phyloP scores from a whole-genome alignment of 129 eudicot species.

The Calendula officinalis region DNA sequence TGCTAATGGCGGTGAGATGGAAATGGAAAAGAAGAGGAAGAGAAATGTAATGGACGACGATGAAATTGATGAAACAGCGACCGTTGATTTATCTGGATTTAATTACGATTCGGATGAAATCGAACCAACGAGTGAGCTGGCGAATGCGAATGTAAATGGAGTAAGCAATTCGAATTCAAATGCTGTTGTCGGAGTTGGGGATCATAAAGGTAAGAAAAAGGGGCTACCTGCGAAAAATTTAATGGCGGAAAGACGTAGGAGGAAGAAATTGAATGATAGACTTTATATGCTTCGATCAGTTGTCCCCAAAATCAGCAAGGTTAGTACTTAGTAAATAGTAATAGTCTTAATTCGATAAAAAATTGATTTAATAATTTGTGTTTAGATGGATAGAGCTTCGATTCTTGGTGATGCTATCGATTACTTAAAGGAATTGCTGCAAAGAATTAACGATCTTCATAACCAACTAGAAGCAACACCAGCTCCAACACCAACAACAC shows the following conservation, averaged over 20 bases:
- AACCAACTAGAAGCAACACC: constrained; percentile 50
- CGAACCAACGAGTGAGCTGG: constrained; percentile 25
- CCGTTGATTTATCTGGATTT: constrained; percentile 44
- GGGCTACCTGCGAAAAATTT: constrained; percentile 73
- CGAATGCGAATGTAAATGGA: constrained; percentile 19
- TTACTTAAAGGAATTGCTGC: constrained; percentile 61
- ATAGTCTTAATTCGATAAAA: neutral
- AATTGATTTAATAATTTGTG: neutral
- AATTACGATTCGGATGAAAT: constrained; percentile 69
- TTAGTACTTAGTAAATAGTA: neutral
- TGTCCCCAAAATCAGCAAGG: constrained; percentile 79
- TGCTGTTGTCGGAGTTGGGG: constrained; percentile 24
- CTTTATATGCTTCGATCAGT: constrained; percentile 79
- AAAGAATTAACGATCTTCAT: constrained; percentile 55
- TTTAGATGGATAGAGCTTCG: constrained; percentile 78
- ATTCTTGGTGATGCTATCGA: constrained; percentile 77
- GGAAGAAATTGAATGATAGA: constrained; percentile 78
- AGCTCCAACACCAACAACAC: constrained; percentile 23
- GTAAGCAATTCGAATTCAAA: constrained; percentile 28
- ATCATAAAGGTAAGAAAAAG: constrained; percentile 66
- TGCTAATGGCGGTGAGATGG: constrained; percentile 22
- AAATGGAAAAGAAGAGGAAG: constrained; percentile 33
- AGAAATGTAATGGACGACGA: constrained; percentile 29
- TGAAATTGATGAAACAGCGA: constrained; percentile 40
- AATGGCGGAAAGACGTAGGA: constrained; percentile 78